Base-by-base conservation (phyloP, 2,329 filamentous ascomycete genomes). In the Botrytis medusae region DNA sequence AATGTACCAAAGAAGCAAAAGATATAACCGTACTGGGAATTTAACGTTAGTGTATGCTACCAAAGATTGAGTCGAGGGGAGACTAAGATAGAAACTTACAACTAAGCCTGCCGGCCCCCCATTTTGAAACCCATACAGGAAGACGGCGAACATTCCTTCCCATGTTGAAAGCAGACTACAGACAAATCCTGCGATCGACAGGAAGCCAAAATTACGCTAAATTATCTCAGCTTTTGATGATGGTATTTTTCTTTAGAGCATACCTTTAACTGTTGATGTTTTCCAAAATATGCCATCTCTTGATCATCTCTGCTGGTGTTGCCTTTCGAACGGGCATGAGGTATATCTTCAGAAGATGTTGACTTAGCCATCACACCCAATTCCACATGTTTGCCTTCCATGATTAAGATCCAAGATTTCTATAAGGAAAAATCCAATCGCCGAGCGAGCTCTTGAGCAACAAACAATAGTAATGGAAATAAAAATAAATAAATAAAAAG, bases 161-260 rank as follows among this genome's bases (percentile, higher is more conserved):
- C 83, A 85, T 9, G 83, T 84, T 25, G 81, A 81, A 77, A 84
- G 82, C 40, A 84, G 77, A 37, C 83, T 83, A 63, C 81, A 82
- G 1, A 81, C 81, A 73, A 85, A 85, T 14, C 82, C 83, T 37
- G 84, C 78, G 34, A 83, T 84, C 14, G 80, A 81, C 70, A 83
- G 76, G 72, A 83, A 83, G 10, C 81, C 79, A 75, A 84, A 85
- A 74, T 81, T 83, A 65, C 83, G 76, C 78, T 83, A 59, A 1
- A 32, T 9, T 18, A 63, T 70, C 4, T 70, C 5, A 72, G 62
- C 22, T 29, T 29, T 44, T 42, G 32, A 32, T 16, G 18, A 20
- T 32, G 37, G 29, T 32, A 46, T 14, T n/a, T 51, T 9, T 29
- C n/a, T 20, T 59, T 42, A 18, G 40, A 51, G 9, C 71, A 32